Percentiles rank a stretch among this genome's conserved stretches.
Evolutionary conservation across 176 grass and related monocot species (phyloP).

Genomic region (Zea mays): DNA sequence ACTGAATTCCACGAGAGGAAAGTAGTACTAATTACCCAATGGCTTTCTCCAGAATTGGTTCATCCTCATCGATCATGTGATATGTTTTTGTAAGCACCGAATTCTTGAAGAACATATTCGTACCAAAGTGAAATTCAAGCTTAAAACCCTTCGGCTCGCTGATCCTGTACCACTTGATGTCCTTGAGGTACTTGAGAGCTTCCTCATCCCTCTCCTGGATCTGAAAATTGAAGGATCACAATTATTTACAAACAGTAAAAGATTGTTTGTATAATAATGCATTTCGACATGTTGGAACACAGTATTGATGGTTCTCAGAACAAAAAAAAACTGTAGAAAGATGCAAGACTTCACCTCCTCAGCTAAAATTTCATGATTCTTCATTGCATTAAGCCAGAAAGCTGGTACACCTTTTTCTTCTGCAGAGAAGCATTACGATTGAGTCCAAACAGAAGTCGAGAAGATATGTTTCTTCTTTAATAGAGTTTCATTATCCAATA

Average conservation of each 20-base stretch:
- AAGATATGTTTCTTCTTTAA: neutral
- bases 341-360: conserved; percentile 61
- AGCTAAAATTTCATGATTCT: conserved; percentile 79
- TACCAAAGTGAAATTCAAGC: conserved; percentile 83
- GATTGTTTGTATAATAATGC: neutral
- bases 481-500: neutral
- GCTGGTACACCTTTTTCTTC: conserved; percentile 80
- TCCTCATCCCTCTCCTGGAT: conserved; percentile 88
- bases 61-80: conserved; percentile 93
- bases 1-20: neutral
- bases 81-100: conserved; percentile 84
- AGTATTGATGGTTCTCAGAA: neutral
- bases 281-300: neutral
- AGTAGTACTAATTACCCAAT: conserved; percentile 56
- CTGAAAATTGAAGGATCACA: conserved; percentile 36
- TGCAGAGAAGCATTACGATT: conserved; percentile 23
- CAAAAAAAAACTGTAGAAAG: neutral
- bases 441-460: neutral
- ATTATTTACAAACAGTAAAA: conserved; percentile 20
- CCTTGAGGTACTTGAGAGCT: conserved; percentile 87
- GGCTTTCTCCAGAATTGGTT: conserved; percentile 93
- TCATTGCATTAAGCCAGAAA: conserved; percentile 98
- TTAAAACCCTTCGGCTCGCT: conserved; percentile 88
- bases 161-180: conserved; percentile 84
- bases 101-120: conserved; percentile 91